Evolutionary conservation across 345 rosid species (phyloP).

Genomic region (Aethionema arabicum): DNA sequence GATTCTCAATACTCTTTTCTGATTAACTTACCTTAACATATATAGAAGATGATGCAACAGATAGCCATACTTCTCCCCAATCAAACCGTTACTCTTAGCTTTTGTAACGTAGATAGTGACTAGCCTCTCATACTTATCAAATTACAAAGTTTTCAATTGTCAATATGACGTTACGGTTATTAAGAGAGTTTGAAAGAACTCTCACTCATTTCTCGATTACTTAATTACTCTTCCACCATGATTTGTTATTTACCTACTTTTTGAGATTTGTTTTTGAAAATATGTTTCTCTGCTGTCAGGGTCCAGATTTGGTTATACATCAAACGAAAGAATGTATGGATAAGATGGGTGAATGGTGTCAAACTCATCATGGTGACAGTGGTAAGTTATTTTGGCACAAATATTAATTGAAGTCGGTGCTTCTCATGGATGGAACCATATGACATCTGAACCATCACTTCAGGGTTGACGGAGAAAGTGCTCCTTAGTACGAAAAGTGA

Average conservation of each 20-base stretch:
- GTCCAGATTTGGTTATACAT: constrained; percentile 89
- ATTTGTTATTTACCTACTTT: background rate
- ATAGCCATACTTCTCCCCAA: no score
- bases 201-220: background rate
- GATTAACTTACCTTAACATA: no score
- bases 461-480: constrained; percentile 84
- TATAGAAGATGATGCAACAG: no score
- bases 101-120: no score
- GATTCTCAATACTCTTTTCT: no score
- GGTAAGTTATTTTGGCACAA: constrained; percentile 48
- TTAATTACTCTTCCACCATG: background rate
- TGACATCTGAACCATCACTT: constrained; percentile 21
- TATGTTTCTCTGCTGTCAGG: constrained; percentile 47
- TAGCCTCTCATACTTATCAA: background rate
- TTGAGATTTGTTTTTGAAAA: background rate
- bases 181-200: background rate
- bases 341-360: constrained; percentile 92
- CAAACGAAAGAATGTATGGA: constrained; percentile 74
- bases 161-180: background rate
- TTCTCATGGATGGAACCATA: constrained; percentile 9
- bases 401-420: background rate
- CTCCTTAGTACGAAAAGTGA: constrained; percentile 64
- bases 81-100: no score
- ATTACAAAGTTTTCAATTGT: background rate
- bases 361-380: constrained; percentile 78